A percentile compares a stretch with the other conserved stretches of the same genome.
Evolutionary conservation across 306 rosid species (phyloP).

Genomic region (Inga laurina): DNA sequence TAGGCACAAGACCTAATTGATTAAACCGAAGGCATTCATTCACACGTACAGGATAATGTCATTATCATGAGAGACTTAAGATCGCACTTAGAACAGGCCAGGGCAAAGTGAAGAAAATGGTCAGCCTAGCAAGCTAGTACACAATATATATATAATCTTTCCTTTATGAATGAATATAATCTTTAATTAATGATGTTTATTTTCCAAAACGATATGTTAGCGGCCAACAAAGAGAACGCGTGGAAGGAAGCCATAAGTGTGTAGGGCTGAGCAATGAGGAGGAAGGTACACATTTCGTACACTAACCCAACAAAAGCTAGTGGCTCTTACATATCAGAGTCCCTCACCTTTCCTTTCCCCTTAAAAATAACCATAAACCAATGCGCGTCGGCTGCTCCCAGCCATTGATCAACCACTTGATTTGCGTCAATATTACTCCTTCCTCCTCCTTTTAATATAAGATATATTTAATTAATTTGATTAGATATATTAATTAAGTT

Average conservation of each 20-base stretch:
- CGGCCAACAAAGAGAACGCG: conserved; percentile 39
- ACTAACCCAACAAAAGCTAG: conserved; percentile 9
- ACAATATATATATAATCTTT: neutral
- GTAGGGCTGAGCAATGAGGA: neutral
- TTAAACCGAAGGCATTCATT: neutral
- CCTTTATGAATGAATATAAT: neutral
- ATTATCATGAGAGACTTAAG: neutral
- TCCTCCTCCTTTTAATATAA: too few species aligned
- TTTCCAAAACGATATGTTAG: conserved; percentile 9
- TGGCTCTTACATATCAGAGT: neutral
- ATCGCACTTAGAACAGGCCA: neutral
- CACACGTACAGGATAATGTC: neutral
- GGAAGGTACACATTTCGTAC: conserved; percentile 50
- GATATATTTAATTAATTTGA: too few species aligned
- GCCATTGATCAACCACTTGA: neutral
- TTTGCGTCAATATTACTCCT: neutral
- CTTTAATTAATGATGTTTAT: neutral
- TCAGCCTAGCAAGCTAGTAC: neutral
- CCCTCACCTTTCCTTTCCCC: neutral
- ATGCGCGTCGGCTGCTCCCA: conserved; percentile 15
- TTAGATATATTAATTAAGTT: too few species aligned
- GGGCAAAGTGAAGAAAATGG: neutral
- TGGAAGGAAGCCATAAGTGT: conserved; percentile 27
- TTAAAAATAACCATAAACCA: neutral
- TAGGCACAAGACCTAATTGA: neutral